Evolutionary conservation across 495 filamentous ascomycete genomes (phyloP).

Genomic region (Venustampulla echinocandica): DNA sequence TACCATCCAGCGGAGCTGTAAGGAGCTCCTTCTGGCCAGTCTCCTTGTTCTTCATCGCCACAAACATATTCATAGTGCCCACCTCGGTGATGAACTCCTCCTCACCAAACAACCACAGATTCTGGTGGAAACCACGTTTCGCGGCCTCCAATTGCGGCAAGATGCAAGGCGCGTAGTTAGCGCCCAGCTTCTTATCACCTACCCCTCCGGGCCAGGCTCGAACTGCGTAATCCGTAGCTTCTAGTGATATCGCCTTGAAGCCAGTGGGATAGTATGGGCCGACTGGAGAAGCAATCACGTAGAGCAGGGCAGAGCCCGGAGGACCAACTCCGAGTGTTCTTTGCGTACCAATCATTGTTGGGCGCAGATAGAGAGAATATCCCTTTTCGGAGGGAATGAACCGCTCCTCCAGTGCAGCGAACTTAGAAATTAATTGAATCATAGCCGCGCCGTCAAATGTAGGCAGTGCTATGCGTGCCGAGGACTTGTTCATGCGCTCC

Average conservation of each 20-base stretch:
- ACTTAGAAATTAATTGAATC: conserved; percentile 69
- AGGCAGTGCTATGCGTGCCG: conserved; percentile 83
- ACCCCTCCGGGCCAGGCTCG: conserved; percentile 97
- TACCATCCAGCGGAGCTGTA: conserved; percentile 90
- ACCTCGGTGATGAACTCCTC: conserved; percentile 94
- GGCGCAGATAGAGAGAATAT: conserved; percentile 89
- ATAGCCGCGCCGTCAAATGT: conserved; percentile 63
- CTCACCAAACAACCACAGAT: conserved; percentile 91
- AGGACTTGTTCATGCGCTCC: conserved; percentile 82
- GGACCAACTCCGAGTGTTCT: conserved; percentile 83
- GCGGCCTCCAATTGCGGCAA: conserved; percentile 87
- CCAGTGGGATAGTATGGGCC: conserved; percentile 97
- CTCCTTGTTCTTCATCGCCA: conserved; percentile 67
- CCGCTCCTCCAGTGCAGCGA: conserved; percentile 70
- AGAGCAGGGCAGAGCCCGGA: conserved; percentile 84
- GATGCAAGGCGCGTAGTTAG: conserved; percentile 96
- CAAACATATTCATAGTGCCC: conserved; percentile 97
- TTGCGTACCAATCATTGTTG: conserved; percentile 96
- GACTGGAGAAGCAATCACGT: conserved; percentile 91
- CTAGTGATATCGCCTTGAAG: conserved; percentile 90
- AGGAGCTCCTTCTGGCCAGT: conserved; percentile 83
- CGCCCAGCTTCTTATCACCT: conserved; percentile 94
- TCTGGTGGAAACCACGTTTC: conserved; percentile 88
- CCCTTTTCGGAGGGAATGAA: conserved; percentile 82
- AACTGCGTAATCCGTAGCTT: conserved; percentile 89